Percentiles rank a stretch among this genome's conserved stretches.
Evolutionary conservation across 202 grass and related monocot species (phyloP).

Genomic region (Miscanthus sacchariflorus): DNA sequence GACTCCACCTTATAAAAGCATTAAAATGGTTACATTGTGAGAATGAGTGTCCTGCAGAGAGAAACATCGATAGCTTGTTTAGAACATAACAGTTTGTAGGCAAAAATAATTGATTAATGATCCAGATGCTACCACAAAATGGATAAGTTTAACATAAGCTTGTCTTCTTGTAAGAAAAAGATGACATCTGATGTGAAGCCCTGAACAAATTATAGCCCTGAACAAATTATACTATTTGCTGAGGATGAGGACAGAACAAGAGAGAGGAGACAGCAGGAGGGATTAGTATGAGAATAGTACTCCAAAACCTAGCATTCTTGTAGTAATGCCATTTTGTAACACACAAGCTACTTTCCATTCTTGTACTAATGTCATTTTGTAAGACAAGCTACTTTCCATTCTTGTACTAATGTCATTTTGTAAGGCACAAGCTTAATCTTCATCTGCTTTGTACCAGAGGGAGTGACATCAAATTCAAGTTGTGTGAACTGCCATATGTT

Average conservation of each 20-base stretch:
- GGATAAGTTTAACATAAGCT: conserved; percentile 16
- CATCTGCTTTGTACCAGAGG: conserved; percentile 31
- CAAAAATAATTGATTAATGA: conserved; percentile 2
- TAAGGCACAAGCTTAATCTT: conserved; percentile 1
- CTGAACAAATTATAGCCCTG: background rate
- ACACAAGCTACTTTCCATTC: background rate
- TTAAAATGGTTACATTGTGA: conserved; percentile 78
- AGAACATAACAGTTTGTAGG: conserved; percentile 21
- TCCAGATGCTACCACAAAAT: background rate
- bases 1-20: conserved; percentile 78
- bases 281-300: background rate
- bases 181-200: background rate
- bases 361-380: conserved; percentile 16
- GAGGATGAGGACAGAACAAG: background rate
- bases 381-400: conserved; percentile 16
- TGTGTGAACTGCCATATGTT: conserved; percentile 60
- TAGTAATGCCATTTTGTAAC: background rate
- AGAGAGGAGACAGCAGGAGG: background rate
- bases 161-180: conserved; percentile 8
- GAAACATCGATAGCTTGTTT: conserved; percentile 17
- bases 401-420: background rate
- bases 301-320: background rate
- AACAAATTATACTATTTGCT: background rate
- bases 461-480: conserved; percentile 37
- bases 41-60: conserved; percentile 70